phyloP scores from a whole-genome alignment of 1,284 basidiomycete genomes.

The Austroboletus niveus region DNA sequence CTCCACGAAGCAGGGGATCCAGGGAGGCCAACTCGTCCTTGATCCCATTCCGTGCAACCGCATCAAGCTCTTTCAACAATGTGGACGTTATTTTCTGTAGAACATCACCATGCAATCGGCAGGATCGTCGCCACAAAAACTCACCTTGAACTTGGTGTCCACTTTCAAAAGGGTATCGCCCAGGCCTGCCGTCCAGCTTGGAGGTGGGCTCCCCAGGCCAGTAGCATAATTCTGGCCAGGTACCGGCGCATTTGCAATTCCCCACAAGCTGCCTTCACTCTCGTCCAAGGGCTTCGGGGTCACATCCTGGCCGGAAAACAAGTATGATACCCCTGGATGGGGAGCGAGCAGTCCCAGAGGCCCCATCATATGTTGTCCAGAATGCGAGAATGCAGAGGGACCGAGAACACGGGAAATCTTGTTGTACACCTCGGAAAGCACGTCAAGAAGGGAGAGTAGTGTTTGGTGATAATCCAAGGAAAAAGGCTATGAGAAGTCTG shows the following conservation, averaged over 20 bases:
- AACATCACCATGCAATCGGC: constrained; percentile 2
- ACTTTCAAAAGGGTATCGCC: constrained; percentile 77
- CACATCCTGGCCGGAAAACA: constrained; percentile 49
- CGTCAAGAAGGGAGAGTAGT: constrained; percentile 80
- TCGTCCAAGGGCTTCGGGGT: constrained; percentile 38
- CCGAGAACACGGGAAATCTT: constrained; percentile 79
- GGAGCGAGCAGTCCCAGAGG: constrained; percentile 69
- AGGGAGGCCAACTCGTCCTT: constrained; percentile 78
- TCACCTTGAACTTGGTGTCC: constrained; percentile 78
- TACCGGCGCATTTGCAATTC: constrained; percentile 56
- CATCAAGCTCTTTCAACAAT: constrained; percentile 80
- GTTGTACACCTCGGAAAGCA: constrained; percentile 83
- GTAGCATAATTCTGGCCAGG: constrained; percentile 28
- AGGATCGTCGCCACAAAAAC: constrained; percentile 19
- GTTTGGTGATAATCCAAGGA: constrained; percentile 84
- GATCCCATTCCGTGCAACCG: constrained; percentile 74
- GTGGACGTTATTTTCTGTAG: constrained; percentile 73
- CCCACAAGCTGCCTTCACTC: constrained; percentile 60
- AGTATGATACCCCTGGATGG: constrained; percentile 77
- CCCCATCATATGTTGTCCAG: constrained; percentile 71
- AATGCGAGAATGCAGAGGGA: constrained; percentile 63
- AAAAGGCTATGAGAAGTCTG: constrained; percentile 61
- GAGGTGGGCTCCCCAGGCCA: constrained; percentile 48
- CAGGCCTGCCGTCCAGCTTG: constrained; percentile 57
- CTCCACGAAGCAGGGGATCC: constrained; percentile 70